phyloP scores from a whole-genome alignment of 164 flowering plant genomes.

The Magnolia changhungtana region DNA sequence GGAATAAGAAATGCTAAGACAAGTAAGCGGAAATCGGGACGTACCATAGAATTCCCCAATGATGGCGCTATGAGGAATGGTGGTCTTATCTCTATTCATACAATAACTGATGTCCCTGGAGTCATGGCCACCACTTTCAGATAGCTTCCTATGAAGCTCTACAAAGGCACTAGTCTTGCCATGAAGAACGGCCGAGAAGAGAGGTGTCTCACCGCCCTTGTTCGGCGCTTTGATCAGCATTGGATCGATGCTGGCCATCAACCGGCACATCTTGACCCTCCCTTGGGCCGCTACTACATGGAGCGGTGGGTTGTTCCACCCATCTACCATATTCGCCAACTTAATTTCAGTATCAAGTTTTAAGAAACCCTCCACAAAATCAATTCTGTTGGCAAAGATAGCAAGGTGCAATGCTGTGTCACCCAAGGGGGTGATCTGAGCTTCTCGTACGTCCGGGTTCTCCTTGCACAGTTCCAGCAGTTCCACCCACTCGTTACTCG shows the following conservation, averaged over 20 bases:
- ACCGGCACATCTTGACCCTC: neutral
- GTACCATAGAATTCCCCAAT: slow-evolving; percentile 20
- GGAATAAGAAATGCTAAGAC: too few relatives aligned
- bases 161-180: slow-evolving; percentile 14
- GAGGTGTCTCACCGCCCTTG: too few relatives aligned
- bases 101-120: neutral
- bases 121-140: too few relatives aligned
- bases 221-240: slow-evolving; percentile 11
- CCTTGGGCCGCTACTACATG: slow-evolving; percentile 24
- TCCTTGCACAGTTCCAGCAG: too few relatives aligned
- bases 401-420: slow-evolving; percentile 2
- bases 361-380: too few relatives aligned
- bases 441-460: too few relatives aligned
- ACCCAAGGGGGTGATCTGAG: neutral
- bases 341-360: too few relatives aligned
- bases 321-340: slow-evolving; percentile 2
- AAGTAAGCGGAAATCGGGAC: too few relatives aligned
- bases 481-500: too few relatives aligned
- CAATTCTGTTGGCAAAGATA: neutral
- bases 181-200: neutral
- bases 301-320: slow-evolving; percentile 19
- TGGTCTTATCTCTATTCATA: slow-evolving; percentile 19
- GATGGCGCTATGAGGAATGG: slow-evolving; percentile 25
- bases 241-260: slow-evolving; percentile 1
- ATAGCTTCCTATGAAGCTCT: neutral